phyloP scores from a whole-genome alignment of 768 basidiomycete species.

The Psilocybe azurescens region DNA sequence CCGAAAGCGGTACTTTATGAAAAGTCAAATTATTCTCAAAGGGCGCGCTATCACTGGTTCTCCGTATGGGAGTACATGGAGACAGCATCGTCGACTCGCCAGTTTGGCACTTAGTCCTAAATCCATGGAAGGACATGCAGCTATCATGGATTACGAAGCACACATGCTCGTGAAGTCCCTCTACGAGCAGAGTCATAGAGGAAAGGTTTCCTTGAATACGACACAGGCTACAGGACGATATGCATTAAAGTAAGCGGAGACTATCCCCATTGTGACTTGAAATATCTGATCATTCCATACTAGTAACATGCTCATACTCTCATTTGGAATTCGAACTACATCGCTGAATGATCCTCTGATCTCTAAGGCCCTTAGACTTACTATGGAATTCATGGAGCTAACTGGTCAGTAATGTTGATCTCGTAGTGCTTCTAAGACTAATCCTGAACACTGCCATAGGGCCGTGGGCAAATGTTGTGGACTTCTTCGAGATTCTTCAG shows the following conservation, averaged over 20 bases:
- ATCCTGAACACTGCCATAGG: slow-evolving; percentile 39
- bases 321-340: slow-evolving; percentile 46
- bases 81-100: slow-evolving; percentile 47
- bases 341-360: slow-evolving; percentile 41
- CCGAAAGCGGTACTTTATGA: slow-evolving; percentile 40
- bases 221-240: slow-evolving; percentile 42
- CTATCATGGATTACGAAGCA: slow-evolving; percentile 43
- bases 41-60: slow-evolving; percentile 39
- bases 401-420: slow-evolving; percentile 23
- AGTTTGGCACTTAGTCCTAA: slow-evolving; percentile 32
- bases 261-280: not conserved
- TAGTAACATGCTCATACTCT: slow-evolving; percentile 48
- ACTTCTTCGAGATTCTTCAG: slow-evolving; percentile 50
- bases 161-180: slow-evolving; percentile 41
- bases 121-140: slow-evolving; percentile 39
- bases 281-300: slow-evolving; percentile 7
- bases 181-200: slow-evolving; percentile 36
- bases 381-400: slow-evolving; percentile 46
- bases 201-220: slow-evolving; percentile 41
- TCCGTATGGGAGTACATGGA: slow-evolving; percentile 36
- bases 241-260: slow-evolving; percentile 12
- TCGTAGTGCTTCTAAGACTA: not conserved
- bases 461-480: slow-evolving; percentile 47
- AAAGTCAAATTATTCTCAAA: slow-evolving; percentile 37
- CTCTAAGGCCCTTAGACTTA: slow-evolving; percentile 36